phyloP scores from a whole-genome alignment of 345 rosid genomes.

The Zanthoxylum bungeanum region DNA sequence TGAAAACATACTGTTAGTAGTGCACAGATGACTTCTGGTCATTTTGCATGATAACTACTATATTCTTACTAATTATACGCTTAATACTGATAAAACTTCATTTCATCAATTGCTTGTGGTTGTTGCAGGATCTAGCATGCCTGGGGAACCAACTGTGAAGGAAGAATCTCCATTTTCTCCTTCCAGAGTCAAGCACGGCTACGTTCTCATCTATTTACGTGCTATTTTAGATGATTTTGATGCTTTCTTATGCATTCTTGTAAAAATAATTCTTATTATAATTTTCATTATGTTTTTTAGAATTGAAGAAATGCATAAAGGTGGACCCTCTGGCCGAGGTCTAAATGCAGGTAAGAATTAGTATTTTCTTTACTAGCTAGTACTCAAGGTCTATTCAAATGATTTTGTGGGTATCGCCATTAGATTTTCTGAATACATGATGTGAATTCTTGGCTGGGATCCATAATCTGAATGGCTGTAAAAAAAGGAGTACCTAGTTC shows the following conservation, averaged over 20 bases:
- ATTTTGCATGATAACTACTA: background rate
- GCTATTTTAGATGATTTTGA: constrained; percentile 5
- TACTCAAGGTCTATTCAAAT: background rate
- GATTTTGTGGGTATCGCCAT: constrained; percentile 2
- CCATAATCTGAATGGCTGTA: background rate
- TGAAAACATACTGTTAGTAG: background rate
- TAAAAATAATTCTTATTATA: constrained; percentile 14
- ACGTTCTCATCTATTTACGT: constrained; percentile 13
- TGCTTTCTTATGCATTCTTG: background rate
- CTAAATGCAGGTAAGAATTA: constrained; percentile 36
- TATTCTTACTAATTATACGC: background rate
- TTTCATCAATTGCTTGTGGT: constrained; percentile 13
- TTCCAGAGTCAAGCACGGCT: constrained; percentile 82
- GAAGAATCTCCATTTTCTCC: constrained; percentile 85
- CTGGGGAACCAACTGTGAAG: constrained; percentile 63
- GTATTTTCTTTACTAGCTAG: constrained; percentile 1
- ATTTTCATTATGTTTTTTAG: constrained; percentile 39
- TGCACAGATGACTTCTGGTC: background rate
- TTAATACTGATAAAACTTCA: constrained; percentile 1
- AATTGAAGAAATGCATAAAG: constrained; percentile 73
- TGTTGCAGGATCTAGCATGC: constrained; percentile 38
- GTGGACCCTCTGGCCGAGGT: constrained; percentile 48
- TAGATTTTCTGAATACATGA: background rate
- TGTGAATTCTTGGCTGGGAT: background rate
- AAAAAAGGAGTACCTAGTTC: background rate